Evolutionary conservation across 164 flowering plant species (phyloP), one percentile per base, ranked within the genome.

Genomic region (Stephania cephalantha): DNA sequence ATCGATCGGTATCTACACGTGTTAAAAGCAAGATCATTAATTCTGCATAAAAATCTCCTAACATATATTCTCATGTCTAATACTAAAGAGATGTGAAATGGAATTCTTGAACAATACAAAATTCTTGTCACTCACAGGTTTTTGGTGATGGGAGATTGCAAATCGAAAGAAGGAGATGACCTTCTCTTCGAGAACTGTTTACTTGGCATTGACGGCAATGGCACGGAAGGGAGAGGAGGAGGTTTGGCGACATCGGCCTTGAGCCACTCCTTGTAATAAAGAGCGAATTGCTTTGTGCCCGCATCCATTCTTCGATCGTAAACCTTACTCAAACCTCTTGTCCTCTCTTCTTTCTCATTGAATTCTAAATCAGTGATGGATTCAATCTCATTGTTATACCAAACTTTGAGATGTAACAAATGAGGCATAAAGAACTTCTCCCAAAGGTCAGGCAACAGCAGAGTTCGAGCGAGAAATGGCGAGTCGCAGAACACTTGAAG

Each of bases 371-470:
- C 73, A 0, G 82, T 70, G 1, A 84, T 65, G 67, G 67, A 25
- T 22, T 87, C 90, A n/a, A 80, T 74, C 76, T 91, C 90, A 46
- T 83, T 73, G 7, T 35, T 76, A 78, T 83, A 88, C 95, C 95
- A 91, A 25, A 88, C 75, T 79, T 89, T 87, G 18, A 91, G 75
- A 79, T 91, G 95, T 12, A 89, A 86, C 52, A 91, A 87, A 71
- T 91, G 95, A 4, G 95, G 95, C 4, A 91, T 88, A 75, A 91
- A 86, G 52, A 91, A 82, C 82, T 86, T 89, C 76, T 89, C 91
- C 95, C 95, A 91, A 53, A 91, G 86, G 65, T 89, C 90, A 53
- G 93, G 88, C 42, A 89, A 85, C 77, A 91, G 78, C 42, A 81
- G 82, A 3, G 85, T 85, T 42, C 95, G 72, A 2, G 88, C 90